Evolutionary conservation across 2,329 filamentous ascomycete genomes (phyloP), one percentile per base, ranked within the genome.

Genomic region (Paecilomyces fulvus): DNA sequence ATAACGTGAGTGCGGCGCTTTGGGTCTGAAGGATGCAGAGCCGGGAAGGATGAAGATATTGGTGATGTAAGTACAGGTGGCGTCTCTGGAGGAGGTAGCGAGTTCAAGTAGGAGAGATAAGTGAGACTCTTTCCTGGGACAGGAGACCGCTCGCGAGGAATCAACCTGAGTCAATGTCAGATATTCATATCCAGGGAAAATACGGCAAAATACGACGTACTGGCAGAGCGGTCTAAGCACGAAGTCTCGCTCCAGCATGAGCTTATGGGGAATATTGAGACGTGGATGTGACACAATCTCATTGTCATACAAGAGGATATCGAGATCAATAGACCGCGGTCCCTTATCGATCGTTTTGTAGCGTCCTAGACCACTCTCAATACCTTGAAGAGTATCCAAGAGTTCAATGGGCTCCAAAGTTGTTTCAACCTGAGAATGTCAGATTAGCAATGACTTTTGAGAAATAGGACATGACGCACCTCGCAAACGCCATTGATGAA

Each of bases 401-500:
- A 99, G 80, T 49, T 84, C 80, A 49, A 92, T 75, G 0, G 94
- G 92, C 17, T 82, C 80, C 10, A 96, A 75, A 2, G 78, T 80
- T 3, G 94, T 97, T 74, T 90, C 86, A 52, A 96, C 84, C 90
- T 96, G 63, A 17, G 37, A 64, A 25, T 7, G 5, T 9, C 52
- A 28, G 53, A 28, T 28, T 46, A 51, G 20, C 49, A 25, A 48
- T 23, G 25, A 14, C 25, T 48, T 59, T 58, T 55, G 55, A 54
- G 30, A 17, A 20, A 51, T 37, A 51, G 50, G 8, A 51, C 14
- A 5, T 30, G 52, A 78, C 84, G 70, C 72, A 95, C 91, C 84
- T 95, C 89, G 71, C 90, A 96, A 56, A 86, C 92, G 20, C 91
- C 94, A 69, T 99, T 99, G 51, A 96, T 77, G 68, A 99, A 99